Base-by-base conservation (phyloP, 1,284 basidiomycete genomes). In the Earliella scabrosa region DNA sequence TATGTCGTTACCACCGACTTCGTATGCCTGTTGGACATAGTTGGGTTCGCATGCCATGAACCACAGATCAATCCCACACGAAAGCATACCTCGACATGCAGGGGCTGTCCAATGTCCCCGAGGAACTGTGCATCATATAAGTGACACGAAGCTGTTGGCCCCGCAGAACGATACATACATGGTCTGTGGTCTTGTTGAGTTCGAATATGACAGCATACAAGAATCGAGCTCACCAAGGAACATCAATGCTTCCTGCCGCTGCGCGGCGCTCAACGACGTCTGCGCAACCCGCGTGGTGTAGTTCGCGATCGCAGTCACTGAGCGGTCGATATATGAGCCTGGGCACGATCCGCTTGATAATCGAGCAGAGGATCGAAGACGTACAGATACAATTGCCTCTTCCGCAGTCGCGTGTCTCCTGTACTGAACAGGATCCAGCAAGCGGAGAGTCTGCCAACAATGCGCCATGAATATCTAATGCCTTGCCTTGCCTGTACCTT, bases 241-340 rank as follows among this genome's bases (percentile, higher is more conserved):
- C 61, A 79, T 78, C 36, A 85, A 68, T 9, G 81, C 82, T 59
- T 83, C 77, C 61, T 80, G 77, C 4, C 72, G 66, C 60, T 83
- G 79, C 3, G 68, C 63, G 4, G 69, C 71, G 44, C 71, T 73
- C 13, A 82, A 69, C 4, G 68, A 71, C 4, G 75, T 75, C 46
- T 80, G 68, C 14, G 75, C 69, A 7, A 83, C 73, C n/a, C 81
- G 77, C 20, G 68, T 72, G 2, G 82, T 85, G 62, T 83, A 83
- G 66, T 83, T 83, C 6, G 81, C 79, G 58, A 83, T 82, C 16
- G 82, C 81, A 41, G 53, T 53, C 20, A 61, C 57, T 59, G 34
- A 38, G 35, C 6, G n/a, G 9, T 2, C 14, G 14, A 26, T 5
- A 31, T 16, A 20, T 23, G 41, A 44, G 18, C 41, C n/a, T 14